Conservation (phyloP, 805 yeast species). For the Candida nemodendra region DNA sequence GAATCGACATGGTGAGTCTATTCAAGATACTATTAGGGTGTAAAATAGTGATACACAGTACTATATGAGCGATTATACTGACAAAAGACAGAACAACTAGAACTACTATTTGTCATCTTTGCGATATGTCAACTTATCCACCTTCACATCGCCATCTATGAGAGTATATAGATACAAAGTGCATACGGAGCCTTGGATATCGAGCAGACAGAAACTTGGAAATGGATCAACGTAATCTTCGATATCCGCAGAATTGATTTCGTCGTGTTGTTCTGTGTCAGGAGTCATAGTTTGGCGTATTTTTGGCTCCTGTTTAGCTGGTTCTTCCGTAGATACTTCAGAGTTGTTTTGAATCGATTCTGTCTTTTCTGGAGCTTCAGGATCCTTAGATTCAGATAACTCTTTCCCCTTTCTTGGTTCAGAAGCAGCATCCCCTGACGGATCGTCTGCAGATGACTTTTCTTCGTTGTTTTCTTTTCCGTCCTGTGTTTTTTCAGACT, state of each 20-base stretch:
- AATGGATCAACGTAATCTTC: conserved; percentile 40
- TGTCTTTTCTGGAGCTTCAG: neutral
- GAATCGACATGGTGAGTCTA: too few species aligned
- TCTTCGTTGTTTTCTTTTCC: conserved; percentile 6
- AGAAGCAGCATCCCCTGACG: conserved; percentile 18
- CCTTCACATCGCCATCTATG: conserved; percentile 80
- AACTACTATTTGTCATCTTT: conserved; percentile 40
- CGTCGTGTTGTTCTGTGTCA: conserved; percentile 11
- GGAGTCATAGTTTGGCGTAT: conserved; percentile 15
- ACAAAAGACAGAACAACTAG: too few species aligned
- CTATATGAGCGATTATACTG: too few species aligned
- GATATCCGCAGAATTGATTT: conserved; percentile 21
- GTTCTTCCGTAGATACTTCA: conserved; percentile 1
- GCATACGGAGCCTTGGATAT: conserved; percentile 75
- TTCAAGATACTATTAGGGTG: too few species aligned
- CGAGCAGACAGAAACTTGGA: conserved; percentile 88
- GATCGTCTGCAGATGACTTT: conserved; percentile 11
- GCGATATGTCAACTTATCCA: conserved; percentile 76
- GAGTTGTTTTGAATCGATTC: neutral
- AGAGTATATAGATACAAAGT: conserved; percentile 83
- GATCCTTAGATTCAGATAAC: conserved; percentile 8
- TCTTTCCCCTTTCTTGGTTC: conserved; percentile 21
- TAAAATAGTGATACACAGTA: too few species aligned
- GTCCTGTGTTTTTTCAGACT: conserved; percentile 8
- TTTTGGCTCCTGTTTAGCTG: conserved; percentile 2